phyloP scores from a whole-genome alignment of 140 eudicot genomes.

The Stevia rebaudiana region DNA sequence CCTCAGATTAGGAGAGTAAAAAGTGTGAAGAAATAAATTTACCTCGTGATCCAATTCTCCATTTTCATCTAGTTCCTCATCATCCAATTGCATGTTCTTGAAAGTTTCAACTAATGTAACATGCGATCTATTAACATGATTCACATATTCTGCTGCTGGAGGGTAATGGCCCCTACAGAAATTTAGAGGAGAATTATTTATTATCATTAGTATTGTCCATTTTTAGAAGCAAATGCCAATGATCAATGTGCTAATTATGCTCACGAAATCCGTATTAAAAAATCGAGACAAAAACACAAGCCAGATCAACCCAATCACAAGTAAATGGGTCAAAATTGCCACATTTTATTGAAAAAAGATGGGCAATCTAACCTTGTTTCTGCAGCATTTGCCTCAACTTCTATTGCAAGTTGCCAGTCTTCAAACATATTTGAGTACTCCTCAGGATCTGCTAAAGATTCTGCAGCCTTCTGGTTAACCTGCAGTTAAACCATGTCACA shows the following conservation, averaged over 20 bases:
- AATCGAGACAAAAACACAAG: neutral
- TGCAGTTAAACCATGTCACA: conserved; percentile 37
- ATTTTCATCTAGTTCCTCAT: conserved; percentile 61
- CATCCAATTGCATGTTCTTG: conserved; percentile 72
- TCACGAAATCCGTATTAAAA: neutral
- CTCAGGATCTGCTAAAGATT: conserved; percentile 92
- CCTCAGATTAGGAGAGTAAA: neutral
- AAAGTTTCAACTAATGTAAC: conserved; percentile 73
- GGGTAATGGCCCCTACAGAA: conserved; percentile 66
- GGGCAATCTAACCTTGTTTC: conserved; percentile 47
- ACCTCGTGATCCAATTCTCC: conserved; percentile 83
- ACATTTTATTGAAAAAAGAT: neutral
- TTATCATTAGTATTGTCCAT: conserved; percentile 10
- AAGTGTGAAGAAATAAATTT: neutral
- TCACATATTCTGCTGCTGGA: conserved; percentile 75
- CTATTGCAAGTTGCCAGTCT: conserved; percentile 93
- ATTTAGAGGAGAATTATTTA: conserved; percentile 8
- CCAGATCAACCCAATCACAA: no score
- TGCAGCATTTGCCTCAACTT: conserved; percentile 72
- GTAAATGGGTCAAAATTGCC: no score
- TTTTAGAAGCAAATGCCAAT: neutral
- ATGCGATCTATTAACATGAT: conserved; percentile 64
- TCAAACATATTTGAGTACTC: conserved; percentile 96
- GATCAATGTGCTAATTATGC: neutral
- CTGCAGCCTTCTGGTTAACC: conserved; percentile 98